These are phyloP conservation scores for Fusarium gaditjirri DNA, from an alignment of 2,329 filamentous ascomycete species.

Conservation along the genomic window DNA sequence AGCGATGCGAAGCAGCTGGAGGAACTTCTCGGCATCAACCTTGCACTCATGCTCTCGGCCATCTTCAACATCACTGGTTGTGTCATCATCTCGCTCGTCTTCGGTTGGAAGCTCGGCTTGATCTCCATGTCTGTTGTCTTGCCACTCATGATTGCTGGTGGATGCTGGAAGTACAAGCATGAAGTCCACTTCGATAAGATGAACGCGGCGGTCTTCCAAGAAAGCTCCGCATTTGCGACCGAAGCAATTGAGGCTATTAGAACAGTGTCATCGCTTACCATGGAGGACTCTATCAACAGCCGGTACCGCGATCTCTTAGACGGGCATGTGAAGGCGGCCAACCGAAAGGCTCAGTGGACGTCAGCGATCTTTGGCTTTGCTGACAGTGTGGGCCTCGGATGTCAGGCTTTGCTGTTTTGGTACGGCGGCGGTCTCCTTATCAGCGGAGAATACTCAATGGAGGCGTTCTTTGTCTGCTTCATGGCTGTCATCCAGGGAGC, in stretches of 20 bases:
- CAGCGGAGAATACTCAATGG: conserved; percentile 48
- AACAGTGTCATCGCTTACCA: conserved; percentile 69
- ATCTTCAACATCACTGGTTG: conserved; percentile 48
- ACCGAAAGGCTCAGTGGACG: conserved; percentile 47
- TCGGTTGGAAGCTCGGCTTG: conserved; percentile 53
- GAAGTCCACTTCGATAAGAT: conserved; percentile 67
- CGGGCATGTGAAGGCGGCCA: conserved; percentile 48
- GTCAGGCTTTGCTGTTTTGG: conserved; percentile 67
- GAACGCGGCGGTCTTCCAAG: conserved; percentile 66
- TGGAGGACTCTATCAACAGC: conserved; percentile 65
- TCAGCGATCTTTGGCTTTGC: conserved; percentile 50
- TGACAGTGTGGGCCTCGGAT: conserved; percentile 50
- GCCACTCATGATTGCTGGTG: conserved; percentile 49
- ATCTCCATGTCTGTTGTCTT: conserved; percentile 51
- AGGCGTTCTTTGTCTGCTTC: conserved; percentile 65
- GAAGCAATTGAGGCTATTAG: conserved; percentile 71
- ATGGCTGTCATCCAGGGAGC: conserved; percentile 63
- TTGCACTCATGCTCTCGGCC: conserved; percentile 44
- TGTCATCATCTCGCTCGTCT: conserved; percentile 45
- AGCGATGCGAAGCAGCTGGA: conserved; percentile 49
- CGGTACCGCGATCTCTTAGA: conserved; percentile 52
- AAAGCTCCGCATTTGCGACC: conserved; percentile 70
- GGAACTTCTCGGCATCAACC: conserved; percentile 47
- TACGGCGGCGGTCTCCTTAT: conserved; percentile 48
- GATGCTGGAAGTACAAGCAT: conserved; percentile 54